A percentile compares a stretch with the other conserved stretches of the same genome.
These are phyloP conservation scores for Torulaspora gathmanii DNA, from an alignment of 805 yeast genomes.

Conservation along the genomic window DNA sequence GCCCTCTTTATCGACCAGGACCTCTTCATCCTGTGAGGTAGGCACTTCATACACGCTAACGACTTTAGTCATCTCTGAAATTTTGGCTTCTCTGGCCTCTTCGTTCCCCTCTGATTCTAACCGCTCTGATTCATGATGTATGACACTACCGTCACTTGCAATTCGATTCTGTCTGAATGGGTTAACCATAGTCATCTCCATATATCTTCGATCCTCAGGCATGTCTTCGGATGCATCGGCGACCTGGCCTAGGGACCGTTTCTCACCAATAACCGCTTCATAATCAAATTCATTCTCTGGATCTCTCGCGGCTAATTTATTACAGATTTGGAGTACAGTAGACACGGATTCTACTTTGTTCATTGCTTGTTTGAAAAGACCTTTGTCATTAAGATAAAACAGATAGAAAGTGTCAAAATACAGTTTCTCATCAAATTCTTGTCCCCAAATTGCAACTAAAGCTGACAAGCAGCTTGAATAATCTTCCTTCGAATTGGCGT, in stretches of 20 bases:
- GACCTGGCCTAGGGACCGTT: background rate
- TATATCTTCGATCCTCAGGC: constrained; percentile 21
- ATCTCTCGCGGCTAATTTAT: constrained; percentile 28
- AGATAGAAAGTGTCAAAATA: constrained; percentile 24
- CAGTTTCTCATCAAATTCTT: constrained; percentile 25
- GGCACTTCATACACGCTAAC: constrained; percentile 30
- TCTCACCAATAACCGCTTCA: constrained; percentile 5
- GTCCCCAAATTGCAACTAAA: constrained; percentile 28
- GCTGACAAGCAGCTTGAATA: constrained; percentile 6
- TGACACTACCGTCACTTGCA: constrained; percentile 23
- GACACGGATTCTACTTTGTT: constrained; percentile 21
- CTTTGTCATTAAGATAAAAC: constrained; percentile 14
- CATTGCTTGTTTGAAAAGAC: constrained; percentile 14
- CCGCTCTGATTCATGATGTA: constrained; percentile 17
- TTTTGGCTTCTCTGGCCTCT: constrained; percentile 11
- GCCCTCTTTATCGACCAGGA: constrained; percentile 3
- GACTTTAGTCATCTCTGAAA: constrained; percentile 35
- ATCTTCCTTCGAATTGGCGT: background rate
- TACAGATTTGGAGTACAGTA: constrained; percentile 26
- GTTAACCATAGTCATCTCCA: constrained; percentile 37
- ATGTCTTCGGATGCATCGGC: constrained; percentile 8
- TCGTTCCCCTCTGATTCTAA: constrained; percentile 1
- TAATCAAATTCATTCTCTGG: constrained; percentile 17
- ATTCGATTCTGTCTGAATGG: constrained; percentile 24
- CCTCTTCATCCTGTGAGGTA: background rate